A percentile compares a stretch with the other conserved stretches of the same genome.
These are phyloP conservation scores for Artemisia tridentata DNA, from an alignment of 129 eudicot genomes.

Conservation along the genomic window DNA sequence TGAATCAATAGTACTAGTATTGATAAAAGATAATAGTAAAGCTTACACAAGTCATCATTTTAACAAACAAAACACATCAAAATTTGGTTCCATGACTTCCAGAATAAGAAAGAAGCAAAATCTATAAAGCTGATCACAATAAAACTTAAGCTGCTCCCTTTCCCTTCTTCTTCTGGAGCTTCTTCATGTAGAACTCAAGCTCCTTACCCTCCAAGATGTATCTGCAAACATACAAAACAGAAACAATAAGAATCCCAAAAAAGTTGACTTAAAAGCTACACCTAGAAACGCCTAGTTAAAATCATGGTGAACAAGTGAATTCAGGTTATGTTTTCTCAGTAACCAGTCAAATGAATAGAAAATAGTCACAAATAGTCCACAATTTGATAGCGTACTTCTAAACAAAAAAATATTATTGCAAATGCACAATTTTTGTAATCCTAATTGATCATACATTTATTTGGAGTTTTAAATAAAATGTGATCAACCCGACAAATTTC, in stretches of 20 bases:
- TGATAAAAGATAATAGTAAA: conserved; percentile 3
- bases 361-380: too few relatives aligned
- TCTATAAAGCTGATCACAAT: neutral
- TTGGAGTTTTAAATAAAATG: neutral
- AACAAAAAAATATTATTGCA: too few relatives aligned
- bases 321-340: too few relatives aligned
- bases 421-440: too few relatives aligned
- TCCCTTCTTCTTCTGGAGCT: conserved; percentile 83
- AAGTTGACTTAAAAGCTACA: neutral
- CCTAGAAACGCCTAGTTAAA: neutral
- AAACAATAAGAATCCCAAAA: neutral
- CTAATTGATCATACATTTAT: too few relatives aligned
- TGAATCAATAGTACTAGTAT: conserved; percentile 9
- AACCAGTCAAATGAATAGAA: too few relatives aligned
- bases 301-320: neutral
- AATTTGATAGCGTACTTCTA: too few relatives aligned
- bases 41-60: conserved; percentile 22
- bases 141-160: conserved; percentile 55
- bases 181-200: conserved; percentile 87
- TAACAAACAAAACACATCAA: conserved; percentile 32
- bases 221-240: conserved; percentile 29
- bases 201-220: conserved; percentile 91
- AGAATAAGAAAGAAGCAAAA: neutral
- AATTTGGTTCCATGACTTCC: conserved; percentile 30
- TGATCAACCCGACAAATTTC: too few relatives aligned